Base-by-base conservation (phyloP, 176 grass and related monocot species). In the Cymbopogon citratus region DNA sequence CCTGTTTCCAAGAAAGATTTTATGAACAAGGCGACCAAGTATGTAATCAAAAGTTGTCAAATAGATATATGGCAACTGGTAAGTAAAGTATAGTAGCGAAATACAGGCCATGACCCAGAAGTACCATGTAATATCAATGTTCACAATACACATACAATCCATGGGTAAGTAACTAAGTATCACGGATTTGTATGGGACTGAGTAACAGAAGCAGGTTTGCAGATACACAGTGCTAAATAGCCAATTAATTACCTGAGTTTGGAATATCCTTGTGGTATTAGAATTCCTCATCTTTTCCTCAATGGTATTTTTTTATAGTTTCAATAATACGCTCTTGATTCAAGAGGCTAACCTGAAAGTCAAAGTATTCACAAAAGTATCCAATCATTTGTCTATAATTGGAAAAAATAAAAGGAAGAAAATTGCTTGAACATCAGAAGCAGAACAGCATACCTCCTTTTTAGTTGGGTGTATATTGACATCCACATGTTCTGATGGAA, bases 401-500 rank as follows among this genome's bases (percentile, higher is more conserved):
- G 11, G 33, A n/a, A 49, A 39, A 40, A 41, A 18, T 45, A n/a
- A 11, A 63, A 5, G 26, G 43, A 46, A 69, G 12, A 63, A 23
- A 79, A 69, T 25, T 74, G 23, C n/a, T 85, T 76, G 11, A 63
- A 69, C 31, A 76, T 44, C 70, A 54, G 35, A 59, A 39, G 9
- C 16, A 46, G 14, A 73, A 73, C 9, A 73, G 13, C 15, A 62
- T 92, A 98, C 95, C 95, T 94, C 95, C 85, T 87, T 94, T 85
- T 98, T 98, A 19, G 95, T 98, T 59, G 95, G 95, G 87, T 98
- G 95, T 85, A 98, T 91, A 77, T 98, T 94, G 63, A 98, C 84
- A 89, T 94, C 95, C 40, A 98, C 84, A 79, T 98, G 95, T 65
- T 98, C 92, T 48, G 92, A 78, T 64, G 95, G 95, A 77, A 98